Conservation (phyloP, 1,139 yeast species). For the Hansenula lynferdii region DNA sequence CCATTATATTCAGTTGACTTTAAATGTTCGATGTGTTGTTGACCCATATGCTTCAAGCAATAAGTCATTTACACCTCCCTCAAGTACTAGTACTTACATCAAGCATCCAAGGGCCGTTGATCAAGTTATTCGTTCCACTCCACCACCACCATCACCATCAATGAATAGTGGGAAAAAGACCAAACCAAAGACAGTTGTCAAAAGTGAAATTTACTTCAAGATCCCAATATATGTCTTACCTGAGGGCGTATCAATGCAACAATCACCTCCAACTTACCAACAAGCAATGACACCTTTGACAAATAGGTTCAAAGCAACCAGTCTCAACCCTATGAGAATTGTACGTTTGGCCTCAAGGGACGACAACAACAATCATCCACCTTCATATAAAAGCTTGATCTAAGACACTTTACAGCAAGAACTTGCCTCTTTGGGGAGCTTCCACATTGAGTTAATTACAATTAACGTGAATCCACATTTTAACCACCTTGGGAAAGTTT, state of each 20-base stretch:
- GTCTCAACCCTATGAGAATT: background rate
- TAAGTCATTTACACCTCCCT: too few species aligned
- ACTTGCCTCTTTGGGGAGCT: background rate
- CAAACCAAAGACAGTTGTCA: background rate
- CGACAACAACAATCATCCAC: conserved; percentile 8
- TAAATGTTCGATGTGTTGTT: too few species aligned
- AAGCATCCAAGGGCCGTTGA: too few species aligned
- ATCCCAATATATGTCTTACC: conserved; percentile 7
- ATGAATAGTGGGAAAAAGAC: background rate
- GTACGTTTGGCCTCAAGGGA: background rate
- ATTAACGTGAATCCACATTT: background rate
- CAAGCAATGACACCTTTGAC: background rate
- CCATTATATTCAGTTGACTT: conserved; percentile 7
- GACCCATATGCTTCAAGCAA: too few species aligned
- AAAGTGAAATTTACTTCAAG: conserved; percentile 1
- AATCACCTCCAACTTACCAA: conserved; percentile 9
- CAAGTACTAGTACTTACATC: background rate
- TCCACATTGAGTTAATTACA: background rate
- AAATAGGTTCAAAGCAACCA: background rate
- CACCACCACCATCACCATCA: background rate
- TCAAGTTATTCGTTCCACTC: too few species aligned
- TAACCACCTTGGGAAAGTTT: background rate
- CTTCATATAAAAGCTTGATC: background rate
- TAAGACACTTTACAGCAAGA: background rate
- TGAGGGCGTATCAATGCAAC: conserved; percentile 1